These are phyloP conservation scores for Mucor plumbeus DNA, from an alignment of 371 early-diverging fungal genomes.

Conservation along the genomic window DNA sequence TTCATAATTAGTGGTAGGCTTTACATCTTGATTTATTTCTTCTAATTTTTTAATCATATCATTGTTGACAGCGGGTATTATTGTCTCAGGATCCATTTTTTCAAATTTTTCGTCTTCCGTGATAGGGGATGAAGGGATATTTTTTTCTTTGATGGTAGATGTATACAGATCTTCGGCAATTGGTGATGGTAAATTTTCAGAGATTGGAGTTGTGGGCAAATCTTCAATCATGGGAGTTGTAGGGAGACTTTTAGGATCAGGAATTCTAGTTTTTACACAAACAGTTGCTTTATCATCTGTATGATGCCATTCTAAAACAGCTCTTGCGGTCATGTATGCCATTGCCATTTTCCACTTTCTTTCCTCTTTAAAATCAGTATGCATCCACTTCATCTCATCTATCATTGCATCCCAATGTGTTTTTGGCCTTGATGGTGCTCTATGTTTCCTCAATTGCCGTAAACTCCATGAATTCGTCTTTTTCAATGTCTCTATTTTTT, in stretches of 20 bases:
- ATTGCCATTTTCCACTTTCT: constrained; percentile 84
- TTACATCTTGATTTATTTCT: neutral
- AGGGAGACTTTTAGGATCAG: constrained; percentile 11
- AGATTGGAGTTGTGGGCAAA: neutral
- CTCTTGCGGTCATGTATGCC: constrained; percentile 70
- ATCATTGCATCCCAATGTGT: constrained; percentile 89
- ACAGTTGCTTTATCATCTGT: constrained; percentile 71
- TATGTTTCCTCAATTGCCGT: constrained; percentile 78
- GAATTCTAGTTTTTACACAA: constrained; percentile 57
- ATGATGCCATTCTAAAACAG: constrained; percentile 85
- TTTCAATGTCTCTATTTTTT: constrained; percentile 82
- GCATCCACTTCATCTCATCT: constrained; percentile 91
- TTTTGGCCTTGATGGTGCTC: constrained; percentile 72
- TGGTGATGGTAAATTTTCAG: neutral
- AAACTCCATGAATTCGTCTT: constrained; percentile 80
- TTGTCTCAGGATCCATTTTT: neutral
- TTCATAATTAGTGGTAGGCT: neutral
- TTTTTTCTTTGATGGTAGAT: neutral
- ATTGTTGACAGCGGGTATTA: neutral
- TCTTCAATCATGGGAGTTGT: neutral
- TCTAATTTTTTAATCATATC: neutral
- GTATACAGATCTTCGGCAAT: neutral
- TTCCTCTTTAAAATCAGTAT: constrained; percentile 87
- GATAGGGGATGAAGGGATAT: neutral
- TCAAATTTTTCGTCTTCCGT: neutral